Base-by-base conservation (phyloP, 805 yeast genomes). In the Yueomyces sp. region DNA sequence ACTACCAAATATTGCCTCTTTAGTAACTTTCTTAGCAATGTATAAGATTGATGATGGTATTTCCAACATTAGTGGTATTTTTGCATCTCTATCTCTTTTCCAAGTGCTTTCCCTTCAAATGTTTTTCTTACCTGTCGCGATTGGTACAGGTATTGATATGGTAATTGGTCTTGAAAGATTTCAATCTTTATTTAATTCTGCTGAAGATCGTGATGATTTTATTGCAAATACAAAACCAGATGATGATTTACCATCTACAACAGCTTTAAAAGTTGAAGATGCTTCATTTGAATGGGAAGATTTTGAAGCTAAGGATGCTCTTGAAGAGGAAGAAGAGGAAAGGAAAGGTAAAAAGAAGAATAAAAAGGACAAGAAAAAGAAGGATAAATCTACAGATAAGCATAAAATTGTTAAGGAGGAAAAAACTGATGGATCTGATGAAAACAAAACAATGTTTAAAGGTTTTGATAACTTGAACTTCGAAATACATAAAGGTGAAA, bases 231-330 rank as follows among this genome's bases (percentile, higher is more conserved):
- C 5, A 9, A 34, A 34, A 38, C 54, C 52, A n/a, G 45, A 51
- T 9, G 34, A 31, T 31, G 7, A 7, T 31, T 31, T 31, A 31
- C 34, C 34, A 31, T 8, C 7, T 31, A 8, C 34, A 28, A n/a
- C 37, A 9, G 80, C 85, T 0, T 60, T 85, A 39, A 58, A 58
- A 26, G 64, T 82, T 8, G 51, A 55, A 0, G 47, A 74, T 45
- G 94, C 78, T 6, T 57, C 69, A 1, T 85, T 85, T 53, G 70
- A 70, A 45, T 85, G 95, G 95, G 82, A 76, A 43, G 62, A 58
- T 19, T 73, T 66, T 57, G 69, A 61, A 41, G 58, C 47, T n/a
- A 49, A 56, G 37, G 65, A 56, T 29, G 47, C 52, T 3, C 45
- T 45, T 43, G 58, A 66, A 43, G 61, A 57, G 31, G 61, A 60